Percentiles rank a stretch among this genome's conserved stretches.
phyloP scores from a whole-genome alignment of 2,329 filamentous ascomycete genomes.

The Paecilomyces niveus region DNA sequence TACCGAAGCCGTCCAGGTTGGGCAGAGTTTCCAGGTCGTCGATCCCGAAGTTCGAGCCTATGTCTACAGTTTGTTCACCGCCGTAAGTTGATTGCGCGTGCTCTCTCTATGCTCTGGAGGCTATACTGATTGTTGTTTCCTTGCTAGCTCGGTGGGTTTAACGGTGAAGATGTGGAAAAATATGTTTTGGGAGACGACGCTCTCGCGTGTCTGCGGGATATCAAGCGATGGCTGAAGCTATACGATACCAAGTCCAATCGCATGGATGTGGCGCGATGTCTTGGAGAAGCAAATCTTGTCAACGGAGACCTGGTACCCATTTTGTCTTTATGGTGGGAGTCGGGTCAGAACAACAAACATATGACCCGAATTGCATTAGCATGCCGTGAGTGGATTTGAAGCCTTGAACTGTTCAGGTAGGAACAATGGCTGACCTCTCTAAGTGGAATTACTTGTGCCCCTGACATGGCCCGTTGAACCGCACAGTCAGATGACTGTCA shows the following conservation, averaged over 20 bases:
- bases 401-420: not conserved
- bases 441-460: slow-evolving; percentile 79
- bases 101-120: not conserved
- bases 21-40: slow-evolving; percentile 53
- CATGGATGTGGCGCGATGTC: slow-evolving; percentile 87
- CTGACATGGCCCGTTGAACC: slow-evolving; percentile 92
- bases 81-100: slow-evolving; percentile 52
- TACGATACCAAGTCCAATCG: slow-evolving; percentile 91
- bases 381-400: slow-evolving; percentile 47
- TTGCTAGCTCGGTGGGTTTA: slow-evolving; percentile 72
- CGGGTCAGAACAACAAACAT: slow-evolving; percentile 63
- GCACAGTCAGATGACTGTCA: slow-evolving; percentile 74
- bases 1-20: slow-evolving; percentile 29
- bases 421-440: slow-evolving; percentile 14
- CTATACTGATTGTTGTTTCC: slow-evolving; percentile 9
- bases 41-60: slow-evolving; percentile 91
- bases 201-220: slow-evolving; percentile 80
- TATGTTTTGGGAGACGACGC: slow-evolving; percentile 93
- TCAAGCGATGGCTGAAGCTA: slow-evolving; percentile 90
- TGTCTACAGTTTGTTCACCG: slow-evolving; percentile 87
- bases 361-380: slow-evolving; percentile 74
- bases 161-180: slow-evolving; percentile 67
- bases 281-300: slow-evolving; percentile 88
- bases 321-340: slow-evolving; percentile 71
- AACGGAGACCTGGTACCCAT: slow-evolving; percentile 87